These are phyloP conservation scores for thale cress (Arabidopsis thaliana) DNA, from an alignment of 345 rosid species.

Conservation along the genomic window DNA sequence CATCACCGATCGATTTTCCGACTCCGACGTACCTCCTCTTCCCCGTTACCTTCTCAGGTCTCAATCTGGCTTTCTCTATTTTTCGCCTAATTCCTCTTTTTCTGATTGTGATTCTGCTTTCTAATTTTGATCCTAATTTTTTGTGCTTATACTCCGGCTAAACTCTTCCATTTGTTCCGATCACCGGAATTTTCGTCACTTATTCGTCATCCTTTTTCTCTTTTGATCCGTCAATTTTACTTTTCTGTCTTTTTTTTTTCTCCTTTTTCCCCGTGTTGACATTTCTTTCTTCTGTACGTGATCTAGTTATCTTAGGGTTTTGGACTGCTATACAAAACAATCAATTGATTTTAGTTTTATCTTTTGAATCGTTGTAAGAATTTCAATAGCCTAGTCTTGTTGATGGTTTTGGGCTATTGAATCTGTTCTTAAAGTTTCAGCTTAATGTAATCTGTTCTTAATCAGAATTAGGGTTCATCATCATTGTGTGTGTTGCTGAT, in stretches of 20 bases:
- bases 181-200: background rate
- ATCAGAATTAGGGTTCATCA: background rate
- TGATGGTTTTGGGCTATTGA: constrained; percentile 1
- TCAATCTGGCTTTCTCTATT: background rate
- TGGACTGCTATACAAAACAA: background rate
- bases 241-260: background rate
- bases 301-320: constrained; percentile 10
- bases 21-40: constrained; percentile 4
- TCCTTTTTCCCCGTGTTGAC: background rate
- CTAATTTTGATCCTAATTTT: constrained; percentile 2
- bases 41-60: constrained; percentile 16
- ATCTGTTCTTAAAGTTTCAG: background rate
- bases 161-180: background rate
- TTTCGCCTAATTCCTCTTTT: background rate
- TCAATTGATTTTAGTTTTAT: background rate
- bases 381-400: background rate
- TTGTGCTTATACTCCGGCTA: background rate
- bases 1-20: constrained; percentile 14
- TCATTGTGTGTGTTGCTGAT: constrained; percentile 3
- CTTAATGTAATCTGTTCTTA: no score
- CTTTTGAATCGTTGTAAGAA: background rate
- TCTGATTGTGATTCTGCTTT: constrained; percentile 3
- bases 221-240: constrained; percentile 18
- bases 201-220: background rate
- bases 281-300: constrained; percentile 5